phyloP scores from a whole-genome alignment of 2,329 filamentous ascomycete species.

The Parasarocladium wereldwijsianum region DNA sequence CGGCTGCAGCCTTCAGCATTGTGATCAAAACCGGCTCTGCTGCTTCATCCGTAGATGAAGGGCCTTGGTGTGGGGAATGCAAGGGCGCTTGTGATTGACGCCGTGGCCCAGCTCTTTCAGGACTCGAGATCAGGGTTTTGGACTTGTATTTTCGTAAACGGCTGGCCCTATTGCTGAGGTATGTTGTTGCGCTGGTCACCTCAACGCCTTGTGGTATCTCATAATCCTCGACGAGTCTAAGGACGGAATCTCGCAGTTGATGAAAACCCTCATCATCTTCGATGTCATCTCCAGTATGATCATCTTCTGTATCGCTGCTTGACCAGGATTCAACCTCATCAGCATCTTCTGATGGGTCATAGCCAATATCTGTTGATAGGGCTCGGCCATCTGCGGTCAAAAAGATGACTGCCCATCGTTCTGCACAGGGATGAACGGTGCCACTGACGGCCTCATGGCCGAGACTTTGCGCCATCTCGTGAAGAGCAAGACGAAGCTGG shows the following conservation, averaged over 20 bases:
- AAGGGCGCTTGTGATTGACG: constrained; percentile 6
- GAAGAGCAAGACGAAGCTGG: constrained; percentile 50
- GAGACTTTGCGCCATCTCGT: constrained; percentile 54
- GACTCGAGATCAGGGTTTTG: constrained; percentile 41
- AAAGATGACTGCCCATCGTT: constrained; percentile 72
- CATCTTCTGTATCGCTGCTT: constrained; percentile 44
- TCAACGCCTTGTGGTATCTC: constrained; percentile 59
- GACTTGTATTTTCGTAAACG: constrained; percentile 44
- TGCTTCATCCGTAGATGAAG: too few relatives aligned
- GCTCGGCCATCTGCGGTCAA: constrained; percentile 58
- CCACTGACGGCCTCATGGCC: constrained; percentile 51
- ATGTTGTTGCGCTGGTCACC: constrained; percentile 41
- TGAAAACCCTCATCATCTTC: constrained; percentile 70
- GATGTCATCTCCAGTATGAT: constrained; percentile 42
- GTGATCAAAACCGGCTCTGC: constrained; percentile 44
- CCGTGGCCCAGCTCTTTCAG: constrained; percentile 29
- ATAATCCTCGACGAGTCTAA: constrained; percentile 69
- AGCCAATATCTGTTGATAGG: constrained; percentile 57
- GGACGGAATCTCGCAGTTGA: constrained; percentile 63
- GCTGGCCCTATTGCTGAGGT: constrained; percentile 57
- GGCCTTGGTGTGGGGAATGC: too few relatives aligned
- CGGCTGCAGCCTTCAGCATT: constrained; percentile 64
- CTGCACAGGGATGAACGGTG: constrained; percentile 62
- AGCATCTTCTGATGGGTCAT: constrained; percentile 50
- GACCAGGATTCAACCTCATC: constrained; percentile 53